Evolutionary conservation across 73 alveolate species (phyloP).

Genomic region (Paramecium biaurelia): DNA sequence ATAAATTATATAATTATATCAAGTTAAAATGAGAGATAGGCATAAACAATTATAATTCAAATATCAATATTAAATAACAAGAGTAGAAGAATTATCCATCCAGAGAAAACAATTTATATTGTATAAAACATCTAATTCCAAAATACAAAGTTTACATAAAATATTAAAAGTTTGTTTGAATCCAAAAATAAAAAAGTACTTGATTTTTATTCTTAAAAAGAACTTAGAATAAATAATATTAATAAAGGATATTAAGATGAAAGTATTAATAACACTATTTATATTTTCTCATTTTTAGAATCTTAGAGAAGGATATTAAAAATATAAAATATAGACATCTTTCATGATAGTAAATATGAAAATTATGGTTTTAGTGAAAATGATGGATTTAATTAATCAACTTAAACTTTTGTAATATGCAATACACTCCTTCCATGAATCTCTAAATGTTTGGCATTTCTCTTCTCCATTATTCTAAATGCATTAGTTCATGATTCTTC

Average conservation of each 20-base stretch:
- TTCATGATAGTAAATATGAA: background rate
- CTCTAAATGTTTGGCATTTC: slow-evolving; percentile 40
- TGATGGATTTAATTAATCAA: background rate
- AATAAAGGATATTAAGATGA: background rate
- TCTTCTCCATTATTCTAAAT: slow-evolving; percentile 45
- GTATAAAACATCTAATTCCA: no score
- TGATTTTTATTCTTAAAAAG: background rate
- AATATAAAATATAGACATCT: background rate
- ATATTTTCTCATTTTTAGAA: background rate
- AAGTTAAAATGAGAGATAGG: background rate
- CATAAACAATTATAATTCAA: background rate
- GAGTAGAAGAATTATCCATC: no score
- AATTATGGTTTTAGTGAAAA: background rate
- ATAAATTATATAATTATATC: no score
- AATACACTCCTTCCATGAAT: slow-evolving; percentile 34
- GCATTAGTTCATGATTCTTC: slow-evolving; percentile 35
- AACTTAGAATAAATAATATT: background rate
- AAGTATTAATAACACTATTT: background rate
- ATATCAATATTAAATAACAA: no score
- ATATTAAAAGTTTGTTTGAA: no score
- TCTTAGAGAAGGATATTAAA: background rate
- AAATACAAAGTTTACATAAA: no score
- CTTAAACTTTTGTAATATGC: slow-evolving; percentile 14
- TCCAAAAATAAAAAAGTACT: no score
- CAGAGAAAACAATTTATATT: no score